phyloP scores from a whole-genome alignment of 257 asterid species.

The Paraleonurus japonicus region DNA sequence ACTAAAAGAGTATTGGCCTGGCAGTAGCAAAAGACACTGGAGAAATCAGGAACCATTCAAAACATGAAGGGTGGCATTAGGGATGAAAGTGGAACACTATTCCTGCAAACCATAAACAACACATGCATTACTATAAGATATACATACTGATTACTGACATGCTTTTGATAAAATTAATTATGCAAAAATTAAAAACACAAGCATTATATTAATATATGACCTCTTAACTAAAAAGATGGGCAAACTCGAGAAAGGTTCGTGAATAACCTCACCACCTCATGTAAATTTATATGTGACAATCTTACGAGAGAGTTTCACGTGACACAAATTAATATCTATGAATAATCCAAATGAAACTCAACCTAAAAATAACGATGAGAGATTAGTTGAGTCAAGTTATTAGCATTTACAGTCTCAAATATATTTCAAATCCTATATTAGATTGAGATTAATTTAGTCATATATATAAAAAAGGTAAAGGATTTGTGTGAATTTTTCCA shows the following conservation, averaged over 20 bases:
- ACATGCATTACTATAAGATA: neutral
- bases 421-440: no score
- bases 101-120: conserved; percentile 37
- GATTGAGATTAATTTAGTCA: neutral
- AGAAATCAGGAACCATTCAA: conserved; percentile 22
- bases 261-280: neutral
- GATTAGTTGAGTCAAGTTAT: neutral
- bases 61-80: conserved; percentile 58
- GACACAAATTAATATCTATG: no score
- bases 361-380: no score
- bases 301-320: neutral
- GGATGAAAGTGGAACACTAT: conserved; percentile 21
- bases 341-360: no score
- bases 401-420: neutral
- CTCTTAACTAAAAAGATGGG: neutral
- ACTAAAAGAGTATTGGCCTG: neutral
- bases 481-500: no score
- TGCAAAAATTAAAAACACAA: no score
- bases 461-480: no score
- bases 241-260: neutral
- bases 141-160: no score
- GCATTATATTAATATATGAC: neutral
- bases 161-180: no score
- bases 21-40: neutral
- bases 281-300: neutral